Base-by-base conservation (phyloP, 1,139 yeast species). In the Pichia sp. region DNA sequence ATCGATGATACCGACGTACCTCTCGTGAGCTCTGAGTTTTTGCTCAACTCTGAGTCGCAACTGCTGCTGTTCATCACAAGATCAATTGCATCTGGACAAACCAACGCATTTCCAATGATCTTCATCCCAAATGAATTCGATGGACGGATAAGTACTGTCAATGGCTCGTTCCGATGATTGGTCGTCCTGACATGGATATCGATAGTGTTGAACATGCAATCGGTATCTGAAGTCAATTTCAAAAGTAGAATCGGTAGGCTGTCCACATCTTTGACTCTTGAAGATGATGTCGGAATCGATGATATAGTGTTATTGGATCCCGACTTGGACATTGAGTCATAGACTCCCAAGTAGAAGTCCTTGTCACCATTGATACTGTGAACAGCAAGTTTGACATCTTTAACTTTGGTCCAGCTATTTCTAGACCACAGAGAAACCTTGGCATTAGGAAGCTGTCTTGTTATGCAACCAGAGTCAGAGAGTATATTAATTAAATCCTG, bases 101-200 rank as follows among this genome's bases (percentile, higher is more conserved):
- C 52, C n/a, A 59, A 45, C 6, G 55, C 59, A 45, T 52, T 56
- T 19, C 57, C 50, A 30, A 59, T 45, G 2, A 47, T 8, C 4
- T 44, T 48, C 51, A 53, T 53, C 23, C 43, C 51, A 16, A 29
- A 23, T 10, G 42, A 48, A 46, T 49, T 43, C 8, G 43, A 32
- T 6, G 64, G 53, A 30, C 59, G 56, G 13, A 67, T 46, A 26
- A 62, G 51, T 29, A 62, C 31, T 8, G 55, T 56, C 8, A 60
- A 43, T 8, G 54, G 47, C 6, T 53, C 38, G 47, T 70, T 64
- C 5, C 62, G 60, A 38, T 62, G 60, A 32, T 59, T 57, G 36
- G 58, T 61, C 10, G 66, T 56, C 29, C 53, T 61, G 5, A 67
- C 29, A 23, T 68, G 70, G 15, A 68, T 47, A 47, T 65, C 71